Percentiles rank a stretch among this genome's conserved stretches.
Evolutionary conservation across 2,329 filamentous ascomycete genomes (phyloP).

Genomic region (Ophiostoma sp.): DNA sequence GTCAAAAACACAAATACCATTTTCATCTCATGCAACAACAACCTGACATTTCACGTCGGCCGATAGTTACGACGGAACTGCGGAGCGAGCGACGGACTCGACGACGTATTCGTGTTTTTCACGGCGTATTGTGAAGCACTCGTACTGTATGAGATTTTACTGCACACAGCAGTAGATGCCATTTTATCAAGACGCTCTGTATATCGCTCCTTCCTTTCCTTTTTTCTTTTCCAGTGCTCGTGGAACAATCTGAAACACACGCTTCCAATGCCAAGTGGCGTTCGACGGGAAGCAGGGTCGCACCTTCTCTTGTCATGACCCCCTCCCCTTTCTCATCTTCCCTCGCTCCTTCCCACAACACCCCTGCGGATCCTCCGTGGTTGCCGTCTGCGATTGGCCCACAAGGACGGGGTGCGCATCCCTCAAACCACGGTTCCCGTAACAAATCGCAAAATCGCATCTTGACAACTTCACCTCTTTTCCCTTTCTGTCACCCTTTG

Average conservation of each 20-base stretch:
- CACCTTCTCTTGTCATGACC: not conserved
- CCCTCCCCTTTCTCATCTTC: slow-evolving; percentile 20
- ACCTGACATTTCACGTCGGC: not conserved
- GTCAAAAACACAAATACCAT: not conserved
- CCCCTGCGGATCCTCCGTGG: slow-evolving; percentile 22
- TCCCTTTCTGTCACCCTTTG: not conserved
- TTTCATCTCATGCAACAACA: not conserved
- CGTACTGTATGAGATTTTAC: not conserved
- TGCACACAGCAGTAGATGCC: not conserved
- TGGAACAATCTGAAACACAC: slow-evolving; percentile 27
- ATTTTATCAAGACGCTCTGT: not conserved
- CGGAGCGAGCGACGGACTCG: not conserved
- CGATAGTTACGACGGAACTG: not conserved
- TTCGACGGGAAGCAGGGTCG: not conserved
- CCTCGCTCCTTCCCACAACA: not conserved
- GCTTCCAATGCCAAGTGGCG: slow-evolving; percentile 17
- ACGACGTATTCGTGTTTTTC: not conserved
- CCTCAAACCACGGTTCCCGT: slow-evolving; percentile 17
- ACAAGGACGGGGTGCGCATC: not conserved
- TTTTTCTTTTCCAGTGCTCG: not conserved
- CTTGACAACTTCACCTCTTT: not conserved
- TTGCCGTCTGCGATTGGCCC: slow-evolving; percentile 15
- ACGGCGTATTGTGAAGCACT: not conserved
- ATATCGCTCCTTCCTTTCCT: not conserved
- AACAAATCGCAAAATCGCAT: slow-evolving; percentile 21